Evolutionary conservation across 495 filamentous ascomycete species (phyloP).

Genomic region (Trichoderma reesei): DNA sequence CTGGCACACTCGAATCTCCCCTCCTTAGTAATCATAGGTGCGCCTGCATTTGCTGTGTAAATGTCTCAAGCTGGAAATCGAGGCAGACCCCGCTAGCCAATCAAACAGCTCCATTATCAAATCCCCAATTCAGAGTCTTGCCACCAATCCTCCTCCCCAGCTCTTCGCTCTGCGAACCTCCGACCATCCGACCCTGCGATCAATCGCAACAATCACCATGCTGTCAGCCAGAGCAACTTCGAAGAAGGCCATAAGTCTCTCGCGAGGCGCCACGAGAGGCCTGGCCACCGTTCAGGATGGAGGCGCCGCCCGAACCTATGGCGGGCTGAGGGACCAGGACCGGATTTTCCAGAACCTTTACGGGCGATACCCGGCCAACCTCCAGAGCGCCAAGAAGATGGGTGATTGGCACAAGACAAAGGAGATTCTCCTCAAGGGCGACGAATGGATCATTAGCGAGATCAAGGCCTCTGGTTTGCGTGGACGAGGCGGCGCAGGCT

Average conservation of each 20-base stretch:
- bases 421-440: conserved; percentile 91
- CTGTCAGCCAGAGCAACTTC: conserved; percentile 10
- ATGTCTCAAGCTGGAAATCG: not conserved
- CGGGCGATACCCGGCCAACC: conserved; percentile 77
- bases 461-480: conserved; percentile 92
- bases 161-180: not conserved
- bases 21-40: not conserved
- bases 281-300: conserved; percentile 88
- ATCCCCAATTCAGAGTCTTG: not conserved
- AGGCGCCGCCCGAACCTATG: conserved; percentile 62
- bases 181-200: not conserved
- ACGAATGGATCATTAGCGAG: conserved; percentile 98
- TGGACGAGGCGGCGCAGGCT: conserved; percentile 93
- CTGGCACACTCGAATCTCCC: no score
- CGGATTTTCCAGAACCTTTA: conserved; percentile 99
- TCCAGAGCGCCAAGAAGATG: conserved; percentile 94
- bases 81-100: not conserved
- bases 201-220: conserved; percentile 9
- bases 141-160: not conserved
- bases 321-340: conserved; percentile 87
- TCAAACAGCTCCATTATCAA: conserved; percentile 5
- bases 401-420: conserved; percentile 99
- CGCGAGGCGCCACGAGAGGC: conserved; percentile 15
- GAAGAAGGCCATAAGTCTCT: conserved; percentile 13
- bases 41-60: not conserved